Evolutionary conservation across 495 filamentous ascomycete genomes (phyloP).

Genomic region (Neurospora terricola): DNA sequence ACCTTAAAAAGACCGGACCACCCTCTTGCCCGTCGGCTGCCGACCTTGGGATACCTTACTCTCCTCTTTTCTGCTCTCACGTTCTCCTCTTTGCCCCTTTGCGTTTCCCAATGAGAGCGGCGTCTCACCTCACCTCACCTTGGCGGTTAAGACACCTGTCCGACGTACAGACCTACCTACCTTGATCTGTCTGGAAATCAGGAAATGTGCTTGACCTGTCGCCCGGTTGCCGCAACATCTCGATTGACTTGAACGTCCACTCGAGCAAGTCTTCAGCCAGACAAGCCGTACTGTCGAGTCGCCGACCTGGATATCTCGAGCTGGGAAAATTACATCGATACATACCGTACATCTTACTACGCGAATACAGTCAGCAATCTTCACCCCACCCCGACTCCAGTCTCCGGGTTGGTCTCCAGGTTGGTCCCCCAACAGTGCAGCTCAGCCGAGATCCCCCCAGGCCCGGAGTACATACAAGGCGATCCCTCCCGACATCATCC

Average conservation of each 20-base stretch:
- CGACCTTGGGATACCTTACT: conserved; percentile 11
- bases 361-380: background rate
- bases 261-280: background rate
- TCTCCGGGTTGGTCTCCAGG: background rate
- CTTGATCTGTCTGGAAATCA: background rate
- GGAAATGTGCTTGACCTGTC: background rate
- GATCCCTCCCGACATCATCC: background rate
- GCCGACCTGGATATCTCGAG: background rate
- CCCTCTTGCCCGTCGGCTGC: conserved; percentile 14
- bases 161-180: background rate
- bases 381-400: background rate
- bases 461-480: background rate
- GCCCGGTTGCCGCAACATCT: background rate
- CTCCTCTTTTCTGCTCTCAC: background rate
- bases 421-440: background rate
- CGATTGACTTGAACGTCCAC: background rate
- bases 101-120: background rate
- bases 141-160: background rate
- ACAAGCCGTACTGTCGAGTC: background rate
- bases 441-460: background rate
- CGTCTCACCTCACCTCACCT: background rate
- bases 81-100: background rate
- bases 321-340: background rate
- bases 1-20: conserved; percentile 13
- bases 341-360: background rate